Base-by-base conservation (phyloP, 768 basidiomycete species). In the Sutorius australiensis region DNA sequence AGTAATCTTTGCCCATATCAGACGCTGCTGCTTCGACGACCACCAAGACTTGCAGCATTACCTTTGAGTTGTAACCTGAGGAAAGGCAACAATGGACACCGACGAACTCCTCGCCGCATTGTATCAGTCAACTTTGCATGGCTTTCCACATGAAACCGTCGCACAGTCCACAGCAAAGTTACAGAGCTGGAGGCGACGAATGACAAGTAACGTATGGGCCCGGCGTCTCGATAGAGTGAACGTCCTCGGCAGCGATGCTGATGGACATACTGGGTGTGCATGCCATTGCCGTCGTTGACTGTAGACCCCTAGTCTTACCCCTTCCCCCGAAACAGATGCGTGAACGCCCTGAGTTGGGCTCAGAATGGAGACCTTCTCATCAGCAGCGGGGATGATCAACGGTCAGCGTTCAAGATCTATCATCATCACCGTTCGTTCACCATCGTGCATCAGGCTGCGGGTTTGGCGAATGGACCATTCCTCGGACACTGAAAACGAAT, bases 291-390 rank as follows among this genome's bases (percentile, higher is more conserved):
- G 16, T 43, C 43, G n/a, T 17, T 12, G 31, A 24, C 38, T 10
- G 17, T 43, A 45, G 24, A 46, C 41, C 46, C 30, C 46, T 45
- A 19, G 41, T 14, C 38, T 6, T 11, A 40, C 21, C 31, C 11
- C 21, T 44, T 27, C 27, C 21, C 17, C n/a, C n/a, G n/a, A 7
- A 19, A 55, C 44, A 88, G 87, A 49, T 90, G 88, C 58, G 86
- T 89, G 30, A 92, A 91, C 62, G 85, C 89, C 31, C 60, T 90
- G 33, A 84, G 81, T 55, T 91, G 89, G 89, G 80, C 85, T 2
- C 73, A 73, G 44, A 76, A 80, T 50, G 89, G 87, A 2, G 77
- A 83, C 51, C 56, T 87, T 14, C 72, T 91, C 37, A 65, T 92
- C 17, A 86, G 79, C 58, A 84, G 81, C 19, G 86, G 88, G 19